These are phyloP conservation scores for Thelephora terrestris DNA, from an alignment of 1,284 basidiomycete genomes.

Conservation along the genomic window DNA sequence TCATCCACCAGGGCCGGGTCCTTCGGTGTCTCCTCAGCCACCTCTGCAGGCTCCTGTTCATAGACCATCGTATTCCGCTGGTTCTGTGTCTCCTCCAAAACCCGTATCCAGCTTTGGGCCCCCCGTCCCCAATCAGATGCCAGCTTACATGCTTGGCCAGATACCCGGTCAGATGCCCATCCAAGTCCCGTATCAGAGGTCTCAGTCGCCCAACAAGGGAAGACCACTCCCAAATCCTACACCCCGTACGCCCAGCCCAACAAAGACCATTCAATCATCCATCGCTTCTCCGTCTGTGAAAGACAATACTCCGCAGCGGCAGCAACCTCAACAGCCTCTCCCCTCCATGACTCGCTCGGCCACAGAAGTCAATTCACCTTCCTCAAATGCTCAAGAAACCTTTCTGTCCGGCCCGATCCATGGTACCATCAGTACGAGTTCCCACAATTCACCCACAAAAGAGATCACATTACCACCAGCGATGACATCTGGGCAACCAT, in stretches of 20 bases:
- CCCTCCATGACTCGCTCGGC: no score
- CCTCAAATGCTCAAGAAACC: neutral
- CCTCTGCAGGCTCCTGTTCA: neutral
- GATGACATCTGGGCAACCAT: constrained; percentile 16
- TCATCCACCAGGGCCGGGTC: neutral
- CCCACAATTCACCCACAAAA: neutral
- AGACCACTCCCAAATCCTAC: neutral
- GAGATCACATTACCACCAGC: neutral
- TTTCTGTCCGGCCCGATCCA: neutral
- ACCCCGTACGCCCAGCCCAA: neutral
- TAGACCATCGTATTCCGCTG: neutral
- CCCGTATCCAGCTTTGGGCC: neutral
- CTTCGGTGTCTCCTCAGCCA: neutral
- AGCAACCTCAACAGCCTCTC: no score
- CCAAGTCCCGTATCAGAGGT: no score
- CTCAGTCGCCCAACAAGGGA: no score
- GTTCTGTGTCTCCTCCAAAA: neutral
- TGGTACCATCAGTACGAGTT: no score
- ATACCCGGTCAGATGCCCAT: no score
- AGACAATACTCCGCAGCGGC: neutral
- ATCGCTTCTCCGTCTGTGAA: neutral
- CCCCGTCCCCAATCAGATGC: neutral
- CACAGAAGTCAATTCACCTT: no score
- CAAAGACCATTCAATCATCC: neutral
- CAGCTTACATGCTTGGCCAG: neutral